Evolutionary conservation across 495 filamentous ascomycete species (phyloP).

Genomic region (Talaromyces trachyspermus): DNA sequence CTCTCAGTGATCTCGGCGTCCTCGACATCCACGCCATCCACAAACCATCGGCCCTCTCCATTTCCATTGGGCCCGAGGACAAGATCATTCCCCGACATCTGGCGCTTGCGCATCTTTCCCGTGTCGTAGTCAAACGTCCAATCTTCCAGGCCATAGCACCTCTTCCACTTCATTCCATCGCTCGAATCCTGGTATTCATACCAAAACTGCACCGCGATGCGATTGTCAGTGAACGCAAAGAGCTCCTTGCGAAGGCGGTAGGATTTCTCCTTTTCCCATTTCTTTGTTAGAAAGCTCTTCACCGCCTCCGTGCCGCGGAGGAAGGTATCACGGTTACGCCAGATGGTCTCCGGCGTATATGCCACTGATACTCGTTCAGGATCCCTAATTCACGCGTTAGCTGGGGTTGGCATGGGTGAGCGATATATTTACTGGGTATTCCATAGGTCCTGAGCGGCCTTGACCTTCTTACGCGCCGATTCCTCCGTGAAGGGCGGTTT

Average conservation of each 20-base stretch:
- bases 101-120: constrained; percentile 76
- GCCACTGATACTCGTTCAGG: constrained; percentile 56
- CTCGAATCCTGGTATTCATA: constrained; percentile 72
- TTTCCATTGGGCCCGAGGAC: constrained; percentile 47
- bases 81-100: constrained; percentile 91
- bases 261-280: constrained; percentile 67
- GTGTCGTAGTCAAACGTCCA: constrained; percentile 73
- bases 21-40: constrained; percentile 66
- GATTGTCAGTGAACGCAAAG: constrained; percentile 51
- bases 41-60: constrained; percentile 49
- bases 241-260: constrained; percentile 84
- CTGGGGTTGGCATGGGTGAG: too few relatives aligned
- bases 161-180: constrained; percentile 71
- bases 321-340: constrained; percentile 74
- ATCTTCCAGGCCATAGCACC: constrained; percentile 85
- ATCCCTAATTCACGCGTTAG: constrained; percentile 35
- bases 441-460: constrained; percentile 79
- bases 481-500: constrained; percentile 76
- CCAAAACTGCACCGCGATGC: constrained; percentile 87
- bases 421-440: constrained; percentile 60
- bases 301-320: constrained; percentile 62
- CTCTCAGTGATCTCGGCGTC: constrained; percentile 59
- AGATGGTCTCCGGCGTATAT: constrained; percentile 73
- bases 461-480: constrained; percentile 71
- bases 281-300: constrained; percentile 61